Evolutionary conservation across 257 asterid genomes (phyloP).

Genomic region (Ehretia macrophylla): DNA sequence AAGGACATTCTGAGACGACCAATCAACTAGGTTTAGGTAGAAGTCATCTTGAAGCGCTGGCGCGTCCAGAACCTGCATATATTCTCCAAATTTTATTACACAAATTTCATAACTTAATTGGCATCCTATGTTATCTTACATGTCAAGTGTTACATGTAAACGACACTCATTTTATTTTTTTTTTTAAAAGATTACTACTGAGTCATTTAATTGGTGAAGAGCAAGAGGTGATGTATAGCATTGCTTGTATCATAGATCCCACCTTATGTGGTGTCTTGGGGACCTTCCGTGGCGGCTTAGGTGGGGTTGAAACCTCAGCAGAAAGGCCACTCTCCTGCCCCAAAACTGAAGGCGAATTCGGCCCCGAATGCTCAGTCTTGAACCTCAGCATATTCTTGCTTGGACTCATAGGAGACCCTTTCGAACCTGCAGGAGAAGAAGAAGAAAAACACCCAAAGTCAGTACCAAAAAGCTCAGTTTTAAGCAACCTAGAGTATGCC

Average conservation of each 20-base stretch:
- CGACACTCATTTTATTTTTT: background rate
- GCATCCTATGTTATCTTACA: background rate
- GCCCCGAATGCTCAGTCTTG: conserved; percentile 78
- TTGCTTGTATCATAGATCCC: background rate
- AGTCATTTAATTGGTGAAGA: too few relatives aligned
- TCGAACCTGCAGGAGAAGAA: conserved; percentile 80
- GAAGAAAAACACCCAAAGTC: conserved; percentile 77
- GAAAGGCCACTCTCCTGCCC: conserved; percentile 51
- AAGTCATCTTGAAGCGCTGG: conserved; percentile 98
- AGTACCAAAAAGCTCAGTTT: conserved; percentile 85
- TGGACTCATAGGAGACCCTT: conserved; percentile 73
- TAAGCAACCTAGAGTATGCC: conserved; percentile 77
- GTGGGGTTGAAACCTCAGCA: conserved; percentile 62
- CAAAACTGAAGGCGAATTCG: conserved; percentile 77
- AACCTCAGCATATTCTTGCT: conserved; percentile 90
- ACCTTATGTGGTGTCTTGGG: conserved; percentile 99
- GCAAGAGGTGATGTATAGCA: too few relatives aligned
- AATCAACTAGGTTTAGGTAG: conserved; percentile 87
- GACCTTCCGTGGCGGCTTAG: conserved; percentile 95
- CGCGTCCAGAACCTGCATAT: conserved; percentile 82
- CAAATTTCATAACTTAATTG: background rate
- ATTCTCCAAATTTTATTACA: background rate
- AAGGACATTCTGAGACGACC: conserved; percentile 99
- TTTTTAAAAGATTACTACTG: too few relatives aligned
- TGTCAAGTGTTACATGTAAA: too few relatives aligned